These are phyloP conservation scores for Heliocybe sulcata DNA, from an alignment of 1,284 basidiomycete species.

Conservation along the genomic window DNA sequence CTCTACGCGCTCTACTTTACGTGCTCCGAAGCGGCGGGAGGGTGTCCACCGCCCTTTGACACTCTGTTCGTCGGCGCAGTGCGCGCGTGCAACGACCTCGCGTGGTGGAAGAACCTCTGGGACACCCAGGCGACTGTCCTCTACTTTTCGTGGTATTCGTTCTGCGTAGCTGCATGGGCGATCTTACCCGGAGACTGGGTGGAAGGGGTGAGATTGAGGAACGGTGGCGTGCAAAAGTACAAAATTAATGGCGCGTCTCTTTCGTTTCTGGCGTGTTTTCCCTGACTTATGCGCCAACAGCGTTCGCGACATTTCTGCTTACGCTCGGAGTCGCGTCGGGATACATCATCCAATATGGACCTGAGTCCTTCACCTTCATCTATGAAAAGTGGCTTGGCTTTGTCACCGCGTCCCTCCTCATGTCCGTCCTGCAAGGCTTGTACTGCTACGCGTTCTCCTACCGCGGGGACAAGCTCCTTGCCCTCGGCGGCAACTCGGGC, in stretches of 20 bases:
- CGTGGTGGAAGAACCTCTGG: slow-evolving; percentile 73
- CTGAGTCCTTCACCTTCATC: slow-evolving; percentile 79
- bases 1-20: slow-evolving; percentile 81
- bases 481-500: slow-evolving; percentile 88
- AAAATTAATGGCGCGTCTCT: slow-evolving; percentile 83
- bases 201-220: slow-evolving; percentile 73
- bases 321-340: slow-evolving; percentile 67
- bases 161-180: slow-evolving; percentile 77
- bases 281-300: slow-evolving; percentile 30
- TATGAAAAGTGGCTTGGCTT: slow-evolving; percentile 93
- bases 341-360: slow-evolving; percentile 68
- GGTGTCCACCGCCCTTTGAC: slow-evolving; percentile 59
- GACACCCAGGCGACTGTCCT: slow-evolving; percentile 71
- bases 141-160: slow-evolving; percentile 90
- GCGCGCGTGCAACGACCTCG: slow-evolving; percentile 21
- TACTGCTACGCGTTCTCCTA: slow-evolving; percentile 77
- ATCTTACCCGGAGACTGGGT: slow-evolving; percentile 85
- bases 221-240: slow-evolving; percentile 77
- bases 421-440: slow-evolving; percentile 71
- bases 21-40: slow-evolving; percentile 75
- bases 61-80: slow-evolving; percentile 40
- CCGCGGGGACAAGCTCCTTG: slow-evolving; percentile 63
- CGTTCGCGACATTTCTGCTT: slow-evolving; percentile 82
- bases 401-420: slow-evolving; percentile 76
- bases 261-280: slow-evolving; percentile 3